Percentiles rank a stretch among this genome's conserved stretches.
Conservation (phyloP, 2,329 filamentous ascomycete species). For the Dothistroma pini region DNA sequence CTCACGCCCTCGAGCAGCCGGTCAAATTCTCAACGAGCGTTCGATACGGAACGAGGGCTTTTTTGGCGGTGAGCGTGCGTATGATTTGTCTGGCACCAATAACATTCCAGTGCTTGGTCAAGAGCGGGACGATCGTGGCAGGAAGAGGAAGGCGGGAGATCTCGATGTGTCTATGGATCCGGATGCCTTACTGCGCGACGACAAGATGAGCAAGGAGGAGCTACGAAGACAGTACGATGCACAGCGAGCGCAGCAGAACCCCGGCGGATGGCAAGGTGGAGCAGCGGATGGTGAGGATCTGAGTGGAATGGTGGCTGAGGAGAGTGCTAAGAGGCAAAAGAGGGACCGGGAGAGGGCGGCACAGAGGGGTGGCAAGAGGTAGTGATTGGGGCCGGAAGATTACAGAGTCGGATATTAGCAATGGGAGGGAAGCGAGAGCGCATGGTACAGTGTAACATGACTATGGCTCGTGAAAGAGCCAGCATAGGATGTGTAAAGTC, state of each 20-base stretch:
- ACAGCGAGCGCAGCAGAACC: constrained; percentile 56
- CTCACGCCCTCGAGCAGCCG: constrained; percentile 69
- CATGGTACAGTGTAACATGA: background rate
- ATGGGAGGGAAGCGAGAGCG: background rate
- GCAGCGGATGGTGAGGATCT: constrained; percentile 73
- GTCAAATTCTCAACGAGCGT: constrained; percentile 85
- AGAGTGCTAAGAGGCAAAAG: constrained; percentile 86
- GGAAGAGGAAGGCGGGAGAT: constrained; percentile 89
- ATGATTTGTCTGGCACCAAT: constrained; percentile 65
- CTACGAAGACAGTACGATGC: constrained; percentile 76
- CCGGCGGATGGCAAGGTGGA: constrained; percentile 59
- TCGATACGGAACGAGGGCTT: constrained; percentile 84
- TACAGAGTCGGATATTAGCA: background rate
- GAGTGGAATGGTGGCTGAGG: constrained; percentile 92
- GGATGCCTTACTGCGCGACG: constrained; percentile 69
- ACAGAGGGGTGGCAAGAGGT: constrained; percentile 46
- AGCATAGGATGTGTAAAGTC: background rate
- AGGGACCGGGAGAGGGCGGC: constrained; percentile 68
- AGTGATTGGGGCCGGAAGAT: background rate
- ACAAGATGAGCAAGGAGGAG: constrained; percentile 80
- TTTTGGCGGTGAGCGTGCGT: constrained; percentile 91
- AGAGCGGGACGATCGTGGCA: constrained; percentile 71
- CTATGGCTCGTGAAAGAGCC: background rate
- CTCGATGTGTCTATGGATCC: constrained; percentile 89
- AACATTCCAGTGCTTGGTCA: constrained; percentile 71